Base-by-base conservation (phyloP, 257 asterid genomes). In the Henckelia pumila region DNA sequence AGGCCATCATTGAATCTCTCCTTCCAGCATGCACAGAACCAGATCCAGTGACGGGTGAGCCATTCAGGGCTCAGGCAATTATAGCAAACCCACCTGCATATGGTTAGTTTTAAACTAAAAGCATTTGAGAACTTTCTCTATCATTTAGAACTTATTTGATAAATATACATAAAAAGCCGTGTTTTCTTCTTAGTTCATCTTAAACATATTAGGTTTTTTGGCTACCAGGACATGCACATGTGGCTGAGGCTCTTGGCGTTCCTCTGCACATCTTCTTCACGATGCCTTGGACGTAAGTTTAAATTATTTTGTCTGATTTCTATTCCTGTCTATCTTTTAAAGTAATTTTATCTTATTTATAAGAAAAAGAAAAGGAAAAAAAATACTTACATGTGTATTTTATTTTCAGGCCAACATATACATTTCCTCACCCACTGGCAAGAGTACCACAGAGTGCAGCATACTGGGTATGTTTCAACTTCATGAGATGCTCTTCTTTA, bases 221-320 rank as follows among this genome's bases (percentile, higher is more conserved):
- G 32, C 68, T 80, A 62, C 40, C 91, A 94, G 97, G 99, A 61
- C 97, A 94, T 79, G 88, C 91, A 61, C 99, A 94, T 72, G 91
- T 91, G 62, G 99, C 99, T 74, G 99, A 94, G 81, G 89, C 99
- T 71, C 99, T 94, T 56, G 95, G 89, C 69, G 96, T 94, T 74
- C 98, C 98, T 52, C 74, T 94, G 71, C 99, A 94, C 86, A 94
- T 94, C 74, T 94, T 87, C 86, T 94, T 94, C 90, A 94, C 99
- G 21, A 94, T 94, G 99, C 99, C 99, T 72, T 94, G 99, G 99
- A 94, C 98, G 98, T 94, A 81, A 94, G 98, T 75, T 58, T 71
- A 66, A 49, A 53, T 68, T 61, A 8, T 30, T 70, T 59, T 81
- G 23, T 52, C 59, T 30, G 30, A 25, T 64, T 60, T 69, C 10